Conservation (phyloP, 2,329 filamentous ascomycete species). For the Sclerotinia spermophila region DNA sequence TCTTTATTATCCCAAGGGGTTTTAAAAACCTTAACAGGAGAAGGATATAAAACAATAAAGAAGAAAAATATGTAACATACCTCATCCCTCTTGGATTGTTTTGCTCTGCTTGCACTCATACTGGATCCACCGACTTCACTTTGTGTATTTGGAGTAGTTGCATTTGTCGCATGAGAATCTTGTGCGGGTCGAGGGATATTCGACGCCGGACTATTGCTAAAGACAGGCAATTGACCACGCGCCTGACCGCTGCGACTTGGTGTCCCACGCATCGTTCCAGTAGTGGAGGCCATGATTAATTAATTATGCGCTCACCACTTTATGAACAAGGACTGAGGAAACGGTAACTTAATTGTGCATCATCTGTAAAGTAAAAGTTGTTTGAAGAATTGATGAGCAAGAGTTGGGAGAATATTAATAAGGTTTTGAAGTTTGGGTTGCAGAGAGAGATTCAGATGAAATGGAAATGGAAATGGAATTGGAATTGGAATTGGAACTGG, state of each 20-base stretch:
- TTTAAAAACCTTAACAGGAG: neutral
- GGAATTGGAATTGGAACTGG: neutral
- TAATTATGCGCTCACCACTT: slow-evolving; percentile 16
- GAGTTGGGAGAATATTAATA: neutral
- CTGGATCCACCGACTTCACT: slow-evolving; percentile 56
- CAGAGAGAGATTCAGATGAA: neutral
- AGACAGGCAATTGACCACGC: slow-evolving; percentile 54
- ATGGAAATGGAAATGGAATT: too few species aligned
- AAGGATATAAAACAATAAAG: neutral
- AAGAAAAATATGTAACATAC: slow-evolving; percentile 50
- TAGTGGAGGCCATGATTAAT: slow-evolving; percentile 34
- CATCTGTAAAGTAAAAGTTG: neutral
- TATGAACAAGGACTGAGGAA: slow-evolving; percentile 16
- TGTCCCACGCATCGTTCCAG: slow-evolving; percentile 63
- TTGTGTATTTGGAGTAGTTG: slow-evolving; percentile 43
- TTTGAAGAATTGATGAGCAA: neutral
- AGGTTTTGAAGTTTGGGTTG: neutral
- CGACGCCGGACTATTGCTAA: slow-evolving; percentile 61
- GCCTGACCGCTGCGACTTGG: slow-evolving; percentile 56
- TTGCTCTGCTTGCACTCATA: slow-evolving; percentile 89
- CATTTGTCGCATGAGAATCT: slow-evolving; percentile 49
- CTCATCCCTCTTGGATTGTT: slow-evolving; percentile 98
- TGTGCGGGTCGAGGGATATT: slow-evolving; percentile 70
- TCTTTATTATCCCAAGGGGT: neutral
- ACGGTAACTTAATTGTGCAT: neutral